These are phyloP conservation scores for Amylocystis lapponica DNA, from an alignment of 768 basidiomycete genomes.

Conservation along the genomic window DNA sequence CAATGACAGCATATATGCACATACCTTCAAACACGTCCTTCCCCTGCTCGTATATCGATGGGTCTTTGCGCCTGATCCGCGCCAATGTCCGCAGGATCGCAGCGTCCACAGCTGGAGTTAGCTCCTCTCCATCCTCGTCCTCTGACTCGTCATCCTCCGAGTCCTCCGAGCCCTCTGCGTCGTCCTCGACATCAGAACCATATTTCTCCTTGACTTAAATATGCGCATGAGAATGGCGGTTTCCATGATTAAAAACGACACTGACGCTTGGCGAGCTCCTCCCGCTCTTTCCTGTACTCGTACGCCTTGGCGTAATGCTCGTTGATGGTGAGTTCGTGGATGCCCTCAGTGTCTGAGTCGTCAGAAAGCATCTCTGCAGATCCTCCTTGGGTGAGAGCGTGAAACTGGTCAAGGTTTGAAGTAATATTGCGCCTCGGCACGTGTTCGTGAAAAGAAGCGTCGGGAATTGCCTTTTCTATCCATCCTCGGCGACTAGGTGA, in stretches of 20 bases:
- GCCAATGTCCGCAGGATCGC: slow-evolving; percentile 91
- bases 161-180: slow-evolving; percentile 48
- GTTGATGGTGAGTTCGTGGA: slow-evolving; percentile 59
- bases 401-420: no score
- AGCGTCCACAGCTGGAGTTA: slow-evolving; percentile 89
- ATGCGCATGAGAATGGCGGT: neutral
- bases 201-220: slow-evolving; percentile 82
- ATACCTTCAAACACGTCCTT: slow-evolving; percentile 80
- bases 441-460: no score
- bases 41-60: slow-evolving; percentile 70
- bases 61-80: slow-evolving; percentile 76
- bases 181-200: slow-evolving; percentile 62
- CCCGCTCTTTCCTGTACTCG: slow-evolving; percentile 76
- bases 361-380: slow-evolving; percentile 25
- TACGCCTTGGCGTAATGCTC: slow-evolving; percentile 79
- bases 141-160: slow-evolving; percentile 80
- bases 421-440: no score
- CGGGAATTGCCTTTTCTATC: no score
- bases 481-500: no score
- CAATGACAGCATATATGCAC: slow-evolving; percentile 4
- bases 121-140: slow-evolving; percentile 91
- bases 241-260: neutral
- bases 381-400: neutral
- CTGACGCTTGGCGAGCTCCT: slow-evolving; percentile 76
- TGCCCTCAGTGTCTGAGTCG: slow-evolving; percentile 33